Evolutionary conservation across 768 basidiomycete species (phyloP), one percentile per base, ranked within the genome.

Genomic region (Neoboletus subvelutipes): DNA sequence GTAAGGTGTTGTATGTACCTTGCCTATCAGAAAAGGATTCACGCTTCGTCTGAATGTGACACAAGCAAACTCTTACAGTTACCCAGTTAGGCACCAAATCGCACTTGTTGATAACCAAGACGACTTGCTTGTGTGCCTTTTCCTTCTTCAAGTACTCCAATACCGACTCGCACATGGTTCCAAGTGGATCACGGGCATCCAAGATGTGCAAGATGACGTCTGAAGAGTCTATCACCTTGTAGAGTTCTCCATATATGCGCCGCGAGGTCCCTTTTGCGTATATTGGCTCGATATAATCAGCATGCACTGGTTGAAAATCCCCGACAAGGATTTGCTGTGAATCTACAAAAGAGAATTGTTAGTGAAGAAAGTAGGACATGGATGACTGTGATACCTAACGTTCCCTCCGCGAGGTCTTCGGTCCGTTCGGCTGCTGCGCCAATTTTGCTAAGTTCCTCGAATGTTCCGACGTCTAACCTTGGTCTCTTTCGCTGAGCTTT

Each of bases 11-110:
- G 88, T 64, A 98, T 92, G 76, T 97, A 96, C 52, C 96, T 89
- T 55, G 94, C 94, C 94, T 96, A 58, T 42, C 8, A 36, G 15
- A 39, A 37, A 18, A 49, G 3, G 53, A 33, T 46, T 53, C 22
- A 45, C n/a, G 40, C 47, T 41, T 47, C 45, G 40, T 48, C 51
- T 34, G 18, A 43, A 37, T 31, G 20, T 8, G 7, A 36, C 18
- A 31, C 22, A 37, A 26, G 28, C 49, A 22, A 51, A 52, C 26
- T 80, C 91, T 74, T 73, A 95, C 95, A 10, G 96, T 98, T 41
- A 97, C 96, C 96, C 96, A 99, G 65, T 93, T 97, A 8, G 96
- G 97, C 13, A 99, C 95, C 54, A 99, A 76, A 74, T 99, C 96
- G 69, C 96, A 97, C 77, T 99, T 99, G 80, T 99, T 99, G 65